phyloP scores from a whole-genome alignment of 2,329 filamentous ascomycete species.

The Ophiocordyceps unilateralis region DNA sequence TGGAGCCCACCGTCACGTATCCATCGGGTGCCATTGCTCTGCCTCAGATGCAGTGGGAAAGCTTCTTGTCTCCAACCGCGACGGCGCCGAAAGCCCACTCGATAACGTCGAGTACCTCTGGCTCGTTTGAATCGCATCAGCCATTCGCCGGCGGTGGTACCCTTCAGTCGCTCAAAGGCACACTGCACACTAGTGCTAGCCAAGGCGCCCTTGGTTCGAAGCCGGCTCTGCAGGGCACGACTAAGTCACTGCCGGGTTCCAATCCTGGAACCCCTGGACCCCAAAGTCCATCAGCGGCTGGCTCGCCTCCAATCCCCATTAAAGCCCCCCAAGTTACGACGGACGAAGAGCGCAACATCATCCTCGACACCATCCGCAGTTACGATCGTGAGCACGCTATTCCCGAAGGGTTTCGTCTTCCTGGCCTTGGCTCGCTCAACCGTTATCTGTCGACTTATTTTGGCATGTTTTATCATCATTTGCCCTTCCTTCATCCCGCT shows the following conservation, averaged over 20 bases:
- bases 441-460: constrained; percentile 93
- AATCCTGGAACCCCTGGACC: constrained; percentile 54
- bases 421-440: constrained; percentile 65
- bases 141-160: constrained; percentile 43
- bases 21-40: constrained; percentile 63
- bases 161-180: constrained; percentile 37
- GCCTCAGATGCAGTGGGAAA: constrained; percentile 83
- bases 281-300: constrained; percentile 56
- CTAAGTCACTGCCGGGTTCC: constrained; percentile 52
- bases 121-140: constrained; percentile 50
- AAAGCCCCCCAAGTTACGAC: constrained; percentile 63
- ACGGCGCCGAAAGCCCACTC: constrained; percentile 62
- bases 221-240: constrained; percentile 53
- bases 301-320: constrained; percentile 45
- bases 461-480: constrained; percentile 87
- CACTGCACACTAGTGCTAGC: constrained; percentile 53
- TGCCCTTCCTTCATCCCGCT: constrained; percentile 86
- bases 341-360: constrained; percentile 71
- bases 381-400: constrained; percentile 70
- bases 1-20: constrained; percentile 65
- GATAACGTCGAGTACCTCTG: constrained; percentile 45
- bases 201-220: constrained; percentile 42
- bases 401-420: constrained; percentile 78
- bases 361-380: constrained; percentile 71
- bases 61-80: constrained; percentile 56